Evolutionary conservation across 768 basidiomycete genomes (phyloP), one percentile per base, ranked within the genome.

Genomic region (Tricholoma furcatifolium): DNA sequence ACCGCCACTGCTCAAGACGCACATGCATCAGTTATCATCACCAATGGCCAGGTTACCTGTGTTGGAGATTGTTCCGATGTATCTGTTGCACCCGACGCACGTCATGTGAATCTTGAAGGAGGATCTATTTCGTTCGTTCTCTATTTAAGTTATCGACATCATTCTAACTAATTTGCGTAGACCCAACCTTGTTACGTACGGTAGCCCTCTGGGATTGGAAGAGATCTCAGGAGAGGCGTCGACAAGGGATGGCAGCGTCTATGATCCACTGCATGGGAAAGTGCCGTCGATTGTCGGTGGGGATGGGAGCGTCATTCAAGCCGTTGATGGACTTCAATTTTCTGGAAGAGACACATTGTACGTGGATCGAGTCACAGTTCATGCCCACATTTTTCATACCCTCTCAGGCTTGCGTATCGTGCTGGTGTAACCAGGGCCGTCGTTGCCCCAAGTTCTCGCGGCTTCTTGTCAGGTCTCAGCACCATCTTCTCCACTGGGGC

Each of bases 301-400:
- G 11, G 69, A 74, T 10, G 70, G 67, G 30, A 70, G 73, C 0
- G 57, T 90, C 12, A 69, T 83, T 9, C 77, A 79, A 38, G 90
- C 86, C 10, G 79, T 76, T 0, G 91, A 92, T 64, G 88, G 90
- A 0, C 72, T 89, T 10, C 70, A 79, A 48, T 91, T 85, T 60
- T 79, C 74, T 0, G 84, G 82, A 6, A 76, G 87, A 39, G 79
- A 89, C 67, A 82, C 85, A 15, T 69, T 90, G 88, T 89, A 61
- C 62, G 87, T 77, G 15, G 9, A 24, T 17, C 21, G 10, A 10
- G 14, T 21, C 41, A 11, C 30, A 39, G 6, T 20, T 15, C 23
- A 1, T 11, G 32, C 18, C n/a, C 21, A 18, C 30, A 24, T 51
- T 31, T n/a, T 36, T 7, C 20, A 43, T 32, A 43, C 24, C 18